A percentile compares a stretch with the other conserved stretches of the same genome.
These are phyloP conservation scores for Carallia pectinifolia DNA, from an alignment of 345 rosid genomes.

Conservation along the genomic window DNA sequence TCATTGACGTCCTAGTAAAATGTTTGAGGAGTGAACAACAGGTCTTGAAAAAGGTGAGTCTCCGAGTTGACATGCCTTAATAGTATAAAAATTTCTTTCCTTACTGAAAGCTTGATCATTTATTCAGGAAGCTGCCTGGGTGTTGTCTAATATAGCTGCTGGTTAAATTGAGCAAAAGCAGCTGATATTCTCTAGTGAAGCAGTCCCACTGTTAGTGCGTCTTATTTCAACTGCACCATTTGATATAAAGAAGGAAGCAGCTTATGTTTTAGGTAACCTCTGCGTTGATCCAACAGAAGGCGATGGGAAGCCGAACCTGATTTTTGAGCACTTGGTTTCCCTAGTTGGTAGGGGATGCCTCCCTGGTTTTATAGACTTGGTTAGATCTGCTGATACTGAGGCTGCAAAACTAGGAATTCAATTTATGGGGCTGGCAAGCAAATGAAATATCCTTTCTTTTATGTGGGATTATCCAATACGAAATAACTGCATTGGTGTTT, in stretches of 20 bases:
- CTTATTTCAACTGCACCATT: constrained; percentile 79
- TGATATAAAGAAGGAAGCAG: constrained; percentile 86
- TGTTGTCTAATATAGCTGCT: constrained; percentile 86
- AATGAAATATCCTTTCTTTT: not conserved
- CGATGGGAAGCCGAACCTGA: constrained; percentile 58
- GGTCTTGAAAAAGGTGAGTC: constrained; percentile 81
- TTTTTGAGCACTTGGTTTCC: constrained; percentile 69
- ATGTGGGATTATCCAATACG: not conserved
- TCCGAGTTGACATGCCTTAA: not conserved
- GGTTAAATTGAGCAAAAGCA: constrained; percentile 87
- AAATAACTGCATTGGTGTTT: not conserved
- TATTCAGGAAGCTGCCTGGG: constrained; percentile 94
- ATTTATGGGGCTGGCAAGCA: constrained; percentile 88
- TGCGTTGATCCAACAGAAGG: constrained; percentile 80
- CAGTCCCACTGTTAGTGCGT: constrained; percentile 55
- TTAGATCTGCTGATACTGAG: constrained; percentile 79
- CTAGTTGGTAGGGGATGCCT: constrained; percentile 80
- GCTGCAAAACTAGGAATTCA: constrained; percentile 93
- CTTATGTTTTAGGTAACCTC: constrained; percentile 90
- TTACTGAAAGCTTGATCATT: constrained; percentile 4
- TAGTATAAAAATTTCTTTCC: constrained; percentile 5
- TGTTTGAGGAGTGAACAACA: constrained; percentile 90
- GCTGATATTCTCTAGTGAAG: constrained; percentile 68
- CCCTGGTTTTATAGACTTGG: constrained; percentile 75
- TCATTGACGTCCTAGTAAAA: constrained; percentile 64